Conservation (phyloP, 2,329 filamentous ascomycete genomes). For the Zasmidium cellare region DNA sequence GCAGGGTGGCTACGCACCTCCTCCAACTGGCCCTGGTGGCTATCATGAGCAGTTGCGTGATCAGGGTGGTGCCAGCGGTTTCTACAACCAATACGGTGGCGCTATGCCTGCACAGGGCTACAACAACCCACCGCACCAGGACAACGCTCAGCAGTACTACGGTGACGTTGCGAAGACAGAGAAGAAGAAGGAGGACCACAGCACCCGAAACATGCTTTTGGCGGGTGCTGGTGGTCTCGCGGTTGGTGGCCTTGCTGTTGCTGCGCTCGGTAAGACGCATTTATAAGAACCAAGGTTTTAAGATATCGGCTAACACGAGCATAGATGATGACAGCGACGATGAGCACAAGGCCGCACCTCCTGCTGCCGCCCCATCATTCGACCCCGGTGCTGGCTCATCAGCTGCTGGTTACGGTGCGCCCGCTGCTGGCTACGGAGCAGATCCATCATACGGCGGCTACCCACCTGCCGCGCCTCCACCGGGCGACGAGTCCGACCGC, state of each 20-base stretch:
- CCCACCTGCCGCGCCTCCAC: constrained; percentile 1
- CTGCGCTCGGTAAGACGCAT: constrained; percentile 44
- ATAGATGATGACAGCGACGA: constrained; percentile 8
- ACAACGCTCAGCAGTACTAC: constrained; percentile 24
- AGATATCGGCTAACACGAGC: neutral
- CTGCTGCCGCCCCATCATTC: too few species aligned
- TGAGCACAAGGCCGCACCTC: constrained; percentile 11
- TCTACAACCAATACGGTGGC: constrained; percentile 21
- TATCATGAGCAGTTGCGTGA: constrained; percentile 15
- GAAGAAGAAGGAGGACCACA: constrained; percentile 36
- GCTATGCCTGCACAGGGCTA: constrained; percentile 20
- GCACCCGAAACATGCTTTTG: constrained; percentile 51
- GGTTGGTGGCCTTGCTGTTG: constrained; percentile 58
- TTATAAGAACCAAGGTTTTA: neutral
- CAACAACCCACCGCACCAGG: constrained; percentile 19
- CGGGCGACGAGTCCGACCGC: constrained; percentile 17
- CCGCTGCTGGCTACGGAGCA: constrained; percentile 5
- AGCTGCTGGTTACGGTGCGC: constrained; percentile 5
- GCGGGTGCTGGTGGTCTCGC: constrained; percentile 61
- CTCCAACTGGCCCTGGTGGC: constrained; percentile 5
- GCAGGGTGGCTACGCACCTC: constrained; percentile 17
- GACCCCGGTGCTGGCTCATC: constrained; percentile 1
- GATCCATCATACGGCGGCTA: constrained; percentile 6
- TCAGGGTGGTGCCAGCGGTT: constrained; percentile 11
- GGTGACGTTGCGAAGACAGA: constrained; percentile 26